Base-by-base conservation (phyloP, 345 rosid species). In the Conringia planisiliqua region DNA sequence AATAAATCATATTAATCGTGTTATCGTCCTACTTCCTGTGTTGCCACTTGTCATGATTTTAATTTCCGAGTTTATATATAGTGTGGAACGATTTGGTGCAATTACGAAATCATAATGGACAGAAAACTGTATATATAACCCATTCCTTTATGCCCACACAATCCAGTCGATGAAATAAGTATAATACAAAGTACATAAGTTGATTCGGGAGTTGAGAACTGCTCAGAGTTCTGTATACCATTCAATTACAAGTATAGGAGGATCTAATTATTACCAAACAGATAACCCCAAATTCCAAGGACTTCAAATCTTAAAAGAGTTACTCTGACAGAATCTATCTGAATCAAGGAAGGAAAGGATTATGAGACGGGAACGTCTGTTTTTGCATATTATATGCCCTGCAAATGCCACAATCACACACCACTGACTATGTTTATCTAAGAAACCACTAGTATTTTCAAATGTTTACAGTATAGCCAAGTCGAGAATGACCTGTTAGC, bases 311-410 rank as follows among this genome's bases (percentile, higher is more conserved):
- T 11, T 22, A 51, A 4, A 22, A 50, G 57, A 22, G 30, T 10
- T 50, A 48, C 30, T 50, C 30, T 22, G 20, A 50, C n/a, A n/a
- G n/a, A n/a, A n/a, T n/a, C 17, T 4, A 17, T 47, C 10, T 8
- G 13, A 44, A 61, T 88, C 82, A 88, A 50, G 96, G 96, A 42
- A 93, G 97, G 78, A 93, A 93, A 6, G 98, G 97, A 75, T 91
- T 88, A 86, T 84, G 91, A 36, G 96, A 90, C 29, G 97, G 89
- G 61, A 63, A 76, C 3, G 82, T 77, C 62, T 85, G 87, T 73
- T 84, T 88, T 73, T 91, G 91, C 88, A 72, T 81, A 79, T 74
- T 87, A 80, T 89, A 91, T 20, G 94, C 92, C 91, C 96, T 88
- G 89, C 50, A 50, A 51, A 68, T 40, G 77, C 64, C 74, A 75